Evolutionary conservation across 352 stramenopile genomes (phyloP), one percentile per base, ranked within the genome.

Genomic region (Achlya hypogyna): DNA sequence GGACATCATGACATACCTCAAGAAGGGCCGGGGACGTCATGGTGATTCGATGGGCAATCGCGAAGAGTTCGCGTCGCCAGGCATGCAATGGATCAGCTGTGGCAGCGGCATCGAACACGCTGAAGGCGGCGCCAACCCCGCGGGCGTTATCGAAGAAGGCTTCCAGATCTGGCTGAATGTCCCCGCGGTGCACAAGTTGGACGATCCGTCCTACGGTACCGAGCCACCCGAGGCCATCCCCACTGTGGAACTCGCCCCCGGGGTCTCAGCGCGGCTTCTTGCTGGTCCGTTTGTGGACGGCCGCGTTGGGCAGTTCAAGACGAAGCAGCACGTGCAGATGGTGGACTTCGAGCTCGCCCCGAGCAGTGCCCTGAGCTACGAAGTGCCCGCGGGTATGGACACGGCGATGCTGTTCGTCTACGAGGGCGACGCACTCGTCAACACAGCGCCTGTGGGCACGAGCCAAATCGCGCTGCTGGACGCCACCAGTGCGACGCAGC

Each of bases 31-130:
- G 8, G 73, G 75, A 28, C 69, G 75, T 25, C 75, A 81, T 43
- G 75, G 69, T 12, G 73, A 81, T 51, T 70, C 42, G 28, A 54
- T 77, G 29, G 77, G 77, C 10, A 80, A 81, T 68, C 67, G 52
- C 0, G 75, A 74, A 53, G 31, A 70, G n/a, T 84, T 79, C 63
- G 72, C 71, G 12, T 31, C 71, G 32, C 74, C 72, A n/a, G 75
- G 79, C 70, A 64, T 84, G 0, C 77, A 84, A 60, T 82, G 75
- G 77, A 81, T 84, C 72, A 82, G 72, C 22, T 75, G 75, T 22
- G 77, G 77, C 22, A 58, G 51, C 16, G 77, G 75, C 25, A 58
- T 79, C 34, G 70, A 78, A 18, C 74, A 82, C 54, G 72, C 59
- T 10, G 77, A 85, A 72, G 79, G 54, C 22, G 62, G 62, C n/a